A percentile compares a stretch with the other conserved stretches of the same genome.
Evolutionary conservation across 2,329 filamentous ascomycete species (phyloP).

Genomic region (Xylariaceae sp.): DNA sequence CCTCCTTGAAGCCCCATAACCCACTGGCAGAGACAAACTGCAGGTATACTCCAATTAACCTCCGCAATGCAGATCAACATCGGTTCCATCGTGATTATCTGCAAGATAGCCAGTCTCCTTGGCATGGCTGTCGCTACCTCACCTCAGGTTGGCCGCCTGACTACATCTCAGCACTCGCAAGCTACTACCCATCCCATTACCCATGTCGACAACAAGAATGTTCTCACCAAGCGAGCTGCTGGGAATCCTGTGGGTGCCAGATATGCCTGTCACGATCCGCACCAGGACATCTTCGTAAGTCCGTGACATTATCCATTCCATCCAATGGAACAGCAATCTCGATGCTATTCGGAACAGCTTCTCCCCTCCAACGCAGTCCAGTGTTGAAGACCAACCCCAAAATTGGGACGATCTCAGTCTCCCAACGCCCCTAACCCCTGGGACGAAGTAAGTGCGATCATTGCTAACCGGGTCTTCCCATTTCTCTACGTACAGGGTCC

Average conservation of each 20-base stretch:
- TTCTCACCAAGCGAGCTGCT: not conserved
- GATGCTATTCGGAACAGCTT: too few relatives aligned
- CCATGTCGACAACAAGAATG: not conserved
- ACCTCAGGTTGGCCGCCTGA: not conserved
- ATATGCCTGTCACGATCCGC: conserved; percentile 22
- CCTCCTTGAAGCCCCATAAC: too few relatives aligned
- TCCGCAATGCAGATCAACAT: conserved; percentile 6
- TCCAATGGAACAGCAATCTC: too few relatives aligned
- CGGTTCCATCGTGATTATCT: not conserved
- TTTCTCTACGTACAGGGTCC: conserved; percentile 14
- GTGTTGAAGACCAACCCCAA: too few relatives aligned
- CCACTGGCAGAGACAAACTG: too few relatives aligned
- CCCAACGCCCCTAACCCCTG: too few relatives aligned
- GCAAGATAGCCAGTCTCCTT: conserved; percentile 4
- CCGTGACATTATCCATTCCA: conserved; percentile 2
- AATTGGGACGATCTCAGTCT: too few relatives aligned
- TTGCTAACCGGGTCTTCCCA: not conserved
- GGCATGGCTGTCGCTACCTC: conserved; percentile 3
- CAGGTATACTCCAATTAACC: not conserved
- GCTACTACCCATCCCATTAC: not conserved
- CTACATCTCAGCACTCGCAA: not conserved
- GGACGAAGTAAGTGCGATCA: not conserved
- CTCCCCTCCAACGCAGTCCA: too few relatives aligned
- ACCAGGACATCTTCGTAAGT: conserved; percentile 16
- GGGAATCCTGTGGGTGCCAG: conserved; percentile 7